Base-by-base conservation (phyloP, 2,329 filamentous ascomycete species). In the Leptoxyphium fumago region DNA sequence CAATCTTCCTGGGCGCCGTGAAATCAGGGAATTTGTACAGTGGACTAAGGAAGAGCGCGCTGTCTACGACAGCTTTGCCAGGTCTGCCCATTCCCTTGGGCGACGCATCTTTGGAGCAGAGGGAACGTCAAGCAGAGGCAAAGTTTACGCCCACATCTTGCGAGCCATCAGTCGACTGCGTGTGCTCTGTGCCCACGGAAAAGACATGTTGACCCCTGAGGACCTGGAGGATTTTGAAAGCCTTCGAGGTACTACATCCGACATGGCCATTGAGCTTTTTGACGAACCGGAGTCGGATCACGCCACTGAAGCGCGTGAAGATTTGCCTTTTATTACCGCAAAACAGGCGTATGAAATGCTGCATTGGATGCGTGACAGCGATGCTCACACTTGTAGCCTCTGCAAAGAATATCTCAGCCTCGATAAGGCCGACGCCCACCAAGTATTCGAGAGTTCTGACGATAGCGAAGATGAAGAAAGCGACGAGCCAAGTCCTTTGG, bases 181-280 rank as follows among this genome's bases (percentile, higher is more conserved):
- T 9, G 73, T 94, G 36, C 82, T 96, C 42, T 95, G 88, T 58
- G 91, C 88, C 1, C 89, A 95, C 59, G 91, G 91, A n/a, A 83
- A 82, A 50, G 89, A 96, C 47, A 74, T 98, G 7, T 72, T 98
- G 2, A 84, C 80, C 45, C 78, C 88, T 30, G 82, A 89, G 15
- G 89, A 96, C 55, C 68, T 94, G 39, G 78, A 82, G 51, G 53
- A 56, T 41, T 74, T 85, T 62, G 86, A 80, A n/a, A 78, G 78
- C 8, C 14, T 17, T 11, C 13, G 18, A 17, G 38, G 21, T 15
- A 36, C 13, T 9, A 36, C 13, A 13, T 36, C 32, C 18, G 80
- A 85, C 34, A 85, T 85, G 50, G 84, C 91, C 2, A 94, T 98
- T 55, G 84, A 93, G 52, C 73, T 96, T 17, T 87, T 91, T 48